phyloP scores from a whole-genome alignment of 768 basidiomycete species.

The Psilocybe azurescens region DNA sequence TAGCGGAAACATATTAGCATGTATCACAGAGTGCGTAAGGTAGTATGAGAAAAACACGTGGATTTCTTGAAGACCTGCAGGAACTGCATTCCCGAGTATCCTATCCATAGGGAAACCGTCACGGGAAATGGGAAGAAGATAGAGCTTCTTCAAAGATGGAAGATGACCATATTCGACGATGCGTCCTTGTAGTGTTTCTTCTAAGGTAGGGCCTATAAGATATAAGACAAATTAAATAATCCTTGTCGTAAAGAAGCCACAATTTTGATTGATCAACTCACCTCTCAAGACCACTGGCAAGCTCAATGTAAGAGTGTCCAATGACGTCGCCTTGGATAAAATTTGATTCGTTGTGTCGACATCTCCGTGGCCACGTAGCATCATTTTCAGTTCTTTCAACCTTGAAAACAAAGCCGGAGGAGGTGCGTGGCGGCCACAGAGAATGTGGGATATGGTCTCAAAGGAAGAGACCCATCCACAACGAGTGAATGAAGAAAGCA shows the following conservation, averaged over 20 bases:
- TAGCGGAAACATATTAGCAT: neutral
- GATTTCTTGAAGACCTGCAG: neutral
- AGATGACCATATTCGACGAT: neutral
- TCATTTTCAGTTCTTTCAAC: neutral
- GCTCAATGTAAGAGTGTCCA: neutral
- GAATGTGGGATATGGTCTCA: neutral
- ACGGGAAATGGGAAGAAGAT: neutral
- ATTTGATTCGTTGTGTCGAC: neutral
- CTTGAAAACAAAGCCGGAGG: neutral
- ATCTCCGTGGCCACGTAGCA: neutral
- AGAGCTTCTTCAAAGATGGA: neutral
- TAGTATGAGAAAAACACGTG: neutral
- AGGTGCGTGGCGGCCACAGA: neutral
- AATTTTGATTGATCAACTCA: neutral
- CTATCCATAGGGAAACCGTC: neutral
- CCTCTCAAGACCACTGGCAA: neutral
- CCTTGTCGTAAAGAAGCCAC: neutral
- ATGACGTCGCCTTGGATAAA: neutral
- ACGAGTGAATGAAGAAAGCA: neutral
- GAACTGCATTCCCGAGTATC: neutral
- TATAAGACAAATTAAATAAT: neutral
- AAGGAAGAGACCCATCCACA: neutral
- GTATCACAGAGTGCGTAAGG: neutral
- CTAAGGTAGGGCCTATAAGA: neutral
- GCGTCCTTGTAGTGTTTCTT: neutral